Conservation (phyloP, 2,329 filamentous ascomycete genomes). For the Aspergillus ruber region DNA sequence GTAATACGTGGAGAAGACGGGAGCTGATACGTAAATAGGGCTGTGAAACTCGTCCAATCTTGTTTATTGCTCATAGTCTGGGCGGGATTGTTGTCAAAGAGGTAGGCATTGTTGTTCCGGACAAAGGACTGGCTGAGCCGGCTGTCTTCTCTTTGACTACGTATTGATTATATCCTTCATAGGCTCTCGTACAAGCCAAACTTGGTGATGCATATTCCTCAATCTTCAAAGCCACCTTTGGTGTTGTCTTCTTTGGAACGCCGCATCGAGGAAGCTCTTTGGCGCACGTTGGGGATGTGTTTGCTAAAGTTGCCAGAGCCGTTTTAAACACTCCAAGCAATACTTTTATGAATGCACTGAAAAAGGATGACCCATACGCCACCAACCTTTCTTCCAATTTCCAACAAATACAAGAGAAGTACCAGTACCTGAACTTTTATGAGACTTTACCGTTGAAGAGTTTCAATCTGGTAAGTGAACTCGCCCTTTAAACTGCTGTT, state of each 20-base stretch:
- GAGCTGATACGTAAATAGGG: constrained; percentile 1
- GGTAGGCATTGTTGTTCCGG: constrained; percentile 4
- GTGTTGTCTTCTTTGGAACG: constrained; percentile 20
- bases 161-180: background rate
- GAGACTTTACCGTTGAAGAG: constrained; percentile 9
- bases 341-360: constrained; percentile 15
- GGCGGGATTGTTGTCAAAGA: constrained; percentile 25
- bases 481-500: background rate
- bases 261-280: constrained; percentile 17
- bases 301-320: constrained; percentile 12
- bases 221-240: constrained; percentile 12
- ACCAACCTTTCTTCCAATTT: constrained; percentile 9
- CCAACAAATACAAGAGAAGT: constrained; percentile 7
- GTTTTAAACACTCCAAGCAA: constrained; percentile 12
- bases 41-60: constrained; percentile 13
- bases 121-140: background rate
- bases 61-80: constrained; percentile 23
- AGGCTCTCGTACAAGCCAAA: constrained; percentile 13
- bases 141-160: constrained; percentile 1
- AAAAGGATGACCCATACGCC: constrained; percentile 12
- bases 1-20: background rate
- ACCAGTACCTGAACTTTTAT: constrained; percentile 10
- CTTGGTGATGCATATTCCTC: constrained; percentile 8
- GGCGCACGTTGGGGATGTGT: constrained; percentile 11
- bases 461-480: constrained; percentile 7